A percentile compares a stretch with the other conserved stretches of the same genome.
Conservation (phyloP, 1,284 basidiomycete genomes). For the Malassezia slooffiae region DNA sequence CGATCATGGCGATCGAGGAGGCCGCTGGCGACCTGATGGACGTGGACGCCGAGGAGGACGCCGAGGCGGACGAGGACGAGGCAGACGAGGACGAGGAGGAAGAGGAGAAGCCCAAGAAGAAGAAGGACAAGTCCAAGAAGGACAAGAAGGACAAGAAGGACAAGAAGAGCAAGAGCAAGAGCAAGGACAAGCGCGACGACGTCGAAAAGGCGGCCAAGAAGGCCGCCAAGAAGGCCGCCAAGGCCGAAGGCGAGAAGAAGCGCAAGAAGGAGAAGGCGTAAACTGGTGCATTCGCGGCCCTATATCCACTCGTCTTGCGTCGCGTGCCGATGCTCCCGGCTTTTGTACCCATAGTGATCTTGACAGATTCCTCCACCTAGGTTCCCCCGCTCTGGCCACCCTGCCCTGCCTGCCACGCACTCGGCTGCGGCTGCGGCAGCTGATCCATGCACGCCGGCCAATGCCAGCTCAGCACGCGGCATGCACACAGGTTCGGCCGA, state of each 20-base stretch:
- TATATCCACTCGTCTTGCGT: too few relatives aligned
- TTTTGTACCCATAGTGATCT: too few relatives aligned
- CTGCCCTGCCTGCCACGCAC: too few relatives aligned
- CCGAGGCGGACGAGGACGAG: slow-evolving; percentile 52
- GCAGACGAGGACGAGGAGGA: slow-evolving; percentile 53
- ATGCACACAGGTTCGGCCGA: too few relatives aligned
- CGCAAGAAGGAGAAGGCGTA: slow-evolving; percentile 25
- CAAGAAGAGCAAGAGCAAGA: slow-evolving; percentile 40
- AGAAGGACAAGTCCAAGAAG: slow-evolving; percentile 53
- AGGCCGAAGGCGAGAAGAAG: slow-evolving; percentile 25
- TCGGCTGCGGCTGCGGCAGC: too few relatives aligned
- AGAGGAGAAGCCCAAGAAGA: slow-evolving; percentile 49
- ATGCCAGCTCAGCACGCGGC: too few relatives aligned
- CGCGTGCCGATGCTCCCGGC: too few relatives aligned
- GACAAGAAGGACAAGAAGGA: slow-evolving; percentile 56
- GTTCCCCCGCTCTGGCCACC: too few relatives aligned
- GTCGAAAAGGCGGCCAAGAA: slow-evolving; percentile 29
- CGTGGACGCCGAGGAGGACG: slow-evolving; percentile 55
- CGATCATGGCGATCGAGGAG: slow-evolving; percentile 64
- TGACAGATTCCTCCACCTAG: too few relatives aligned
- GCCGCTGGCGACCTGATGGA: slow-evolving; percentile 61
- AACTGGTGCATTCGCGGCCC: not conserved
- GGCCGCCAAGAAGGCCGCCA: slow-evolving; percentile 38
- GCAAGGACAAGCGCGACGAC: slow-evolving; percentile 23
- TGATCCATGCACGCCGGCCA: too few relatives aligned